phyloP scores from a whole-genome alignment of 495 filamentous ascomycete genomes.

The Lichina pygmaea region DNA sequence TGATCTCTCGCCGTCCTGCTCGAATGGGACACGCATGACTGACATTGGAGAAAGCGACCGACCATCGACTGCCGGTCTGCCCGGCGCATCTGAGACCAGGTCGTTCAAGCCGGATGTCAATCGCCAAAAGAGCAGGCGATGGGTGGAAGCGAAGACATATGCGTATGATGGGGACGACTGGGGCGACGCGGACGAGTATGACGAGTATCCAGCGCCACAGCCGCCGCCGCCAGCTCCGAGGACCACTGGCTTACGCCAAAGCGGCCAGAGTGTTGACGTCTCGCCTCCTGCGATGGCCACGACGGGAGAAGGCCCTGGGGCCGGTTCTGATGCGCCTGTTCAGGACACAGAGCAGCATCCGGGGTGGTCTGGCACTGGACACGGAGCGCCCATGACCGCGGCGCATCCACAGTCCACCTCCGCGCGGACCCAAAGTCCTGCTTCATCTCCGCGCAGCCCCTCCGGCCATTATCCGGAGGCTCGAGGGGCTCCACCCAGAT shows the following conservation, averaged over 20 bases:
- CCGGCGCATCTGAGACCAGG: conserved; percentile 10
- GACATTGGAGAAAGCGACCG: background rate
- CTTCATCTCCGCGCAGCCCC: too few relatives aligned
- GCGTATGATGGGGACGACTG: conserved; percentile 89
- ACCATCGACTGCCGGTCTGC: background rate
- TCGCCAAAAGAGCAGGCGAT: conserved; percentile 77
- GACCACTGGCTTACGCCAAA: conserved; percentile 16
- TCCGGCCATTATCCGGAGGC: too few relatives aligned
- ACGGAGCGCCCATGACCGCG: too few relatives aligned
- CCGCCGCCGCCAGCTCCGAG: conserved; percentile 15
- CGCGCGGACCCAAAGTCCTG: too few relatives aligned
- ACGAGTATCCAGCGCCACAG: conserved; percentile 20
- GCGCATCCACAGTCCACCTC: too few relatives aligned
- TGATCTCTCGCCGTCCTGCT: too few relatives aligned
- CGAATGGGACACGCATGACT: too few relatives aligned
- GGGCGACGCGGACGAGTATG: conserved; percentile 64
- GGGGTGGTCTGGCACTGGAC: too few relatives aligned
- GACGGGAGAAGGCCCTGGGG: background rate
- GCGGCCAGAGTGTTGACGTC: conserved; percentile 9
- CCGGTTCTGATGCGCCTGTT: too few relatives aligned
- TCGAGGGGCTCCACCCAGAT: too few relatives aligned
- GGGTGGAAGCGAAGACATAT: conserved; percentile 70
- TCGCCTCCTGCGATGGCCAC: background rate
- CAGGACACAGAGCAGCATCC: too few relatives aligned
- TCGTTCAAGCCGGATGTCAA: conserved; percentile 61